Base-by-base conservation (phyloP, 306 rosid species). In the Vigna unguiculata region DNA sequence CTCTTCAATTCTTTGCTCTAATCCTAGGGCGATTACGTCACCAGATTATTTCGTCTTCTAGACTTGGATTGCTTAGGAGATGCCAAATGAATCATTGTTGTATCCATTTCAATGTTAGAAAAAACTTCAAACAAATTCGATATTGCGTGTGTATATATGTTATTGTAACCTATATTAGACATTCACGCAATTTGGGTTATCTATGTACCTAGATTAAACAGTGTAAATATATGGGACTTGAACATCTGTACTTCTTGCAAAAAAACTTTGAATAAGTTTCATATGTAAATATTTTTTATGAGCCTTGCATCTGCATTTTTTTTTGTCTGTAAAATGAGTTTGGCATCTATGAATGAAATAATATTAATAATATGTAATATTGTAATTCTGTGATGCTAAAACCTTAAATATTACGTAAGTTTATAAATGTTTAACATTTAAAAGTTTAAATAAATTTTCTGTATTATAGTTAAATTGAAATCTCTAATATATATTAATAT, bases 221-320 rank as follows among this genome's bases (percentile, higher is more conserved):
- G 16, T 82, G 82, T 75, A 71, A 52, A 75, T 45, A 82, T 58
- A 65, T 19, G 57, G 30, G 24, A 80, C 40, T 74, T 13, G 78
- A 48, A 49, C 62, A 20, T 17, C 22, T 75, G 63, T 74, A 41
- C 53, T 32, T 24, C 67, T 3, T 73, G 70, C 34, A 59, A 17
- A 9, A 14, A 49, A 25, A 69, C 45, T 69, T 9, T 38, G 66
- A 75, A 21, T 15, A 36, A 19, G 4, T 62, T 11, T 49, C 38
- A 5, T 34, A 12, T 47, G 8, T 14, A 52, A 43, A 9, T 22
- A 25, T 1, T 28, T 38, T 16, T 65, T 51, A 15, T 15, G 34
- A 20, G 43, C 60, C 20, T 60, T 69, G 11, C 45, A 52, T 51
- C 59, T 53, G 53, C 68, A 74, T 34, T n/a, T 45, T 9, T 7